Percentiles rank a stretch among this genome's conserved stretches.
phyloP scores from a whole-genome alignment of 2,329 filamentous ascomycete genomes.

The Periglandula ipomoeae region DNA sequence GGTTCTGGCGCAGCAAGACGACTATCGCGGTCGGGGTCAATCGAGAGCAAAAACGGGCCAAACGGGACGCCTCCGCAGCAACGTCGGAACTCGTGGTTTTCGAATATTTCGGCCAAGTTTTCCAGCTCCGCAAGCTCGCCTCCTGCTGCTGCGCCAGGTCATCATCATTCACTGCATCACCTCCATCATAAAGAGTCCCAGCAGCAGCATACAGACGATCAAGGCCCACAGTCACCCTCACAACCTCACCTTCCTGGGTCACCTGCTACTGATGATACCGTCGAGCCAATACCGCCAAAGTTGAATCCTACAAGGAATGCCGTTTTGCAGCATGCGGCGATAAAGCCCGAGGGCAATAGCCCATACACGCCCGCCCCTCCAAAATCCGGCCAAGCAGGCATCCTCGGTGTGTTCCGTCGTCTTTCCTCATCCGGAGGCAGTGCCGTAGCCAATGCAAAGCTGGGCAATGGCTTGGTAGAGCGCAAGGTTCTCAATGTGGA shows the following conservation, averaged over 20 bases:
- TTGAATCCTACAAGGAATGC: constrained; percentile 45
- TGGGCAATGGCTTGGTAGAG: constrained; percentile 62
- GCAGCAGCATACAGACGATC: constrained; percentile 6
- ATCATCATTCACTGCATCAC: constrained; percentile 9
- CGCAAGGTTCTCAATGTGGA: constrained; percentile 81
- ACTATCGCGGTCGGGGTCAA: constrained; percentile 24
- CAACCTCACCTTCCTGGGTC: constrained; percentile 15
- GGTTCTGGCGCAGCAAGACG: constrained; percentile 16
- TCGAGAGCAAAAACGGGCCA: constrained; percentile 21
- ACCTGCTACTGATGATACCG: constrained; percentile 8
- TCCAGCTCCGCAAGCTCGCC: constrained; percentile 45
- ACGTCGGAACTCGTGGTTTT: constrained; percentile 80
- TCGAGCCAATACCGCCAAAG: constrained; percentile 39
- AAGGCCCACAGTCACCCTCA: constrained; percentile 4
- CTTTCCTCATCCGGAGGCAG: constrained; percentile 59
- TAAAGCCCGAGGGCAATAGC: constrained; percentile 47
- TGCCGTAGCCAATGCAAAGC: constrained; percentile 17
- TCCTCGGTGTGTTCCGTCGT: constrained; percentile 74
- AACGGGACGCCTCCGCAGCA: constrained; percentile 32
- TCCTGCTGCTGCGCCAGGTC: constrained; percentile 18
- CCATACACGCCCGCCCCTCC: constrained; percentile 70
- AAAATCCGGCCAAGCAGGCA: constrained; percentile 56
- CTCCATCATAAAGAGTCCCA: constrained; percentile 11
- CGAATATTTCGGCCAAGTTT: constrained; percentile 87
- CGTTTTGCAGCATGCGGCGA: constrained; percentile 45